Evolutionary conservation across 129 eudicot genomes (phyloP).

Genomic region (Flaveria robusta): DNA sequence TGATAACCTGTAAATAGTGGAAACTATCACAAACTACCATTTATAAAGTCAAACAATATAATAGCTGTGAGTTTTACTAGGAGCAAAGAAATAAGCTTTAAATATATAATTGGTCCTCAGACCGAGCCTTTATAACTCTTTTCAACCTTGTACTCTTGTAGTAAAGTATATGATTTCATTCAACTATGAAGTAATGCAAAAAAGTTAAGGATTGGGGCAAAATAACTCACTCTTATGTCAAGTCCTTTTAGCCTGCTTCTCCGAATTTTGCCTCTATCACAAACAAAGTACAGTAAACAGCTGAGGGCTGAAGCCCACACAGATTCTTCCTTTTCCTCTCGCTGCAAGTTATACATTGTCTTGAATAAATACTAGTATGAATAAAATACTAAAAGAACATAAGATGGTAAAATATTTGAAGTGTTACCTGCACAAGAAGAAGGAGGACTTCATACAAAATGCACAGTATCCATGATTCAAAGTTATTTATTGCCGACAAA

Average conservation of each 20-base stretch:
- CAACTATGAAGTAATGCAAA: conserved; percentile 5
- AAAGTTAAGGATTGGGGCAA: not conserved
- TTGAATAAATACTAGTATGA: conserved; percentile 1
- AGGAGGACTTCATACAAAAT: conserved; percentile 85
- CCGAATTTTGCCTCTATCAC: conserved; percentile 93
- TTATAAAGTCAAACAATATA: not conserved
- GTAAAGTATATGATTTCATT: conserved; percentile 21
- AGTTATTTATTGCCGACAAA: conserved; percentile 69
- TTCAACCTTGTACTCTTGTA: not conserved
- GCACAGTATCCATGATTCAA: conserved; percentile 92
- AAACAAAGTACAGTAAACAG: conserved; percentile 90
- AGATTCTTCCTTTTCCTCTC: conserved; percentile 89
- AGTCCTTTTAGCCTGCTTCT: conserved; percentile 90
- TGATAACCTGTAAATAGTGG: conserved; percentile 62
- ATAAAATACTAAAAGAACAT: not conserved
- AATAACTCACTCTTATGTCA: conserved; percentile 87
- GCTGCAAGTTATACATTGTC: conserved; percentile 43
- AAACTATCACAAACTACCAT: not conserved
- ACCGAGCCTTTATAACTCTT: conserved; percentile 13
- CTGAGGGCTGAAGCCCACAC: conserved; percentile 98
- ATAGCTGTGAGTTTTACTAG: not conserved
- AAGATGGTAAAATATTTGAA: conserved; percentile 13
- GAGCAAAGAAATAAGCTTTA: conserved; percentile 1
- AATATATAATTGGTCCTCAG: not conserved
- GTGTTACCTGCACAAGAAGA: conserved; percentile 90